Conservation (phyloP, 2,329 filamentous ascomycete genomes). For the Metarhizium humberi region DNA sequence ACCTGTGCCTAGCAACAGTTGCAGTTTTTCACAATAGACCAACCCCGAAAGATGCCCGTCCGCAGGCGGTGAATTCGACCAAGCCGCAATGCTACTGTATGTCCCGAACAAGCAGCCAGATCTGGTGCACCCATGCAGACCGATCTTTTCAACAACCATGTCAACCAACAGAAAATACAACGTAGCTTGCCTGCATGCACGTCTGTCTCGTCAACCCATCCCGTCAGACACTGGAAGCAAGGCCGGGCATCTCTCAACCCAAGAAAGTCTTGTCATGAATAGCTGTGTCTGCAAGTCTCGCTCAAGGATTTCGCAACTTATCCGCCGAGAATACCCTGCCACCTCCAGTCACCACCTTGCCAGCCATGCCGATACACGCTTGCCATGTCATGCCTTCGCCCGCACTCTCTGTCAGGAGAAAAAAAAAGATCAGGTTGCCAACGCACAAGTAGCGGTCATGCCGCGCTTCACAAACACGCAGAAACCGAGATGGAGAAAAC, state of each 20-base stretch:
- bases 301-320: neutral
- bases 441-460: neutral
- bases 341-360: neutral
- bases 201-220: neutral
- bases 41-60: neutral
- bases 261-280: neutral
- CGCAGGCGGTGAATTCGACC: neutral
- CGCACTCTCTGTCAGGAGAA: neutral
- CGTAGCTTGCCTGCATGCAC: neutral
- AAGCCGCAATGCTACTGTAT: neutral
- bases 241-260: neutral
- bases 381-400: neutral
- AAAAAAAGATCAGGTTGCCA: neutral
- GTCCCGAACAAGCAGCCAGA: neutral
- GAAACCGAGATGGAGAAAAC: neutral
- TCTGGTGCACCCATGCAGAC: neutral
- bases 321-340: neutral
- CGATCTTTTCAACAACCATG: neutral
- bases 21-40: neutral
- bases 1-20: neutral
- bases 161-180: neutral
- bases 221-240: neutral
- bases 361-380: neutral
- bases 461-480: neutral
- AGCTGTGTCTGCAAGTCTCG: neutral